Base-by-base conservation (phyloP, 2,329 filamentous ascomycete species). In the Ceratocystis variospora region DNA sequence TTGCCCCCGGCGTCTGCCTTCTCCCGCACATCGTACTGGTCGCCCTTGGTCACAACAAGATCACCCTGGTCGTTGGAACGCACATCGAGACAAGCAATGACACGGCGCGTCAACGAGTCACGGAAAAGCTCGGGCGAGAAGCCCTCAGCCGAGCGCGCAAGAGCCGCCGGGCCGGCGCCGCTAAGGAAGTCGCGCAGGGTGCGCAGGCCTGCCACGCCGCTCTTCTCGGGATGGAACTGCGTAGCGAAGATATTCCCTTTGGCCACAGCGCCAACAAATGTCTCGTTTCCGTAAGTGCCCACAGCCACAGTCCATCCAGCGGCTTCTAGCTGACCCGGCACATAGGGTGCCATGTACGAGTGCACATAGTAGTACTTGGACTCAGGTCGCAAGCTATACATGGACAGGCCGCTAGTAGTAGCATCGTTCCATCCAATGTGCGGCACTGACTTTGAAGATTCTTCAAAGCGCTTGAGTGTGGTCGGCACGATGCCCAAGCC, bases 351-450 rank as follows among this genome's bases (percentile, higher is more conserved):
- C 67, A 91, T 92, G 77, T 94, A 99, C 1, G 90, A 92, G 80
- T 99, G 94, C 66, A 99, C 93, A 74, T 99, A 99, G 78, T 99
- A 99, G 80, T 99, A 99, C 76, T 97, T 99, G 73, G 89, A 96
- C 64, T 82, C 81, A 0, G 89, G 86, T 33, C 83, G 80, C 65
- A 99, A 77, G 67, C 88, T 91, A 75, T 93, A 96, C 67, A 97
- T 82, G 70, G 74, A 74, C 67, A 73, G 76, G 68, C 75, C 78
- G 68, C 72, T 77, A 0, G 87, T 85, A 71, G 86, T 87, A 57
- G 95, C 94, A 71, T 87, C 91, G 77, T 99, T 99, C 94, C 94
- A 99, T 66, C 94, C 94, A 75, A 99, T 99, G 77, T 99, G 95
- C 48, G 94, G 94, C n/a, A 99, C 95, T 46, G 91, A 87, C 78